These are phyloP conservation scores for Hypoxylon sp. DNA, from an alignment of 2,329 filamentous ascomycete genomes.

Conservation along the genomic window DNA sequence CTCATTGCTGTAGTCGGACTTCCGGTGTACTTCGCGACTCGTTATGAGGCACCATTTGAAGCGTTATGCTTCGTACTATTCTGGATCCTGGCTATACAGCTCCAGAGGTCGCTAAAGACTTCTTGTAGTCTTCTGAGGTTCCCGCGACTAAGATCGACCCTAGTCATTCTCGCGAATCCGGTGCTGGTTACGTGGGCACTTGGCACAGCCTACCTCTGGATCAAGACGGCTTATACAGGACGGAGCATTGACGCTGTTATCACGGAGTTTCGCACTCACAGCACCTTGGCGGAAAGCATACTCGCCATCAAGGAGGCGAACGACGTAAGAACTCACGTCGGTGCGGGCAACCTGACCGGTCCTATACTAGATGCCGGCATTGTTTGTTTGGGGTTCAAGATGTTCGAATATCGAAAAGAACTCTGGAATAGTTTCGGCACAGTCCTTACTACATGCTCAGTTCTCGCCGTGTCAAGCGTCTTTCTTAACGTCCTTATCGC, in stretches of 20 bases:
- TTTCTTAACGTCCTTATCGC: conserved; percentile 51
- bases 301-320: conserved; percentile 33
- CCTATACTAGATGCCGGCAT: conserved; percentile 52
- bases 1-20: conserved; percentile 47
- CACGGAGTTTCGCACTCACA: conserved; percentile 46
- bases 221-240: conserved; percentile 44
- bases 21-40: conserved; percentile 46
- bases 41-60: conserved; percentile 50
- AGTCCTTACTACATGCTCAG: conserved; percentile 47
- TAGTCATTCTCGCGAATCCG: conserved; percentile 50
- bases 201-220: conserved; percentile 51
- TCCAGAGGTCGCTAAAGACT: conserved; percentile 47
- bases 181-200: conserved; percentile 49
- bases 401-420: conserved; percentile 54
- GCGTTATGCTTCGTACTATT: conserved; percentile 48
- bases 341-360: conserved; percentile 50
- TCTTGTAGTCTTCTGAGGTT: conserved; percentile 38
- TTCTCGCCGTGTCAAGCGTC: conserved; percentile 46
- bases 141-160: conserved; percentile 33
- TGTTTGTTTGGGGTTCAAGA: conserved; percentile 52
- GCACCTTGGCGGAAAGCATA: conserved; percentile 46
- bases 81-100: conserved; percentile 49
- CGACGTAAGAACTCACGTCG: conserved; percentile 42
- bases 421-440: conserved; percentile 48
- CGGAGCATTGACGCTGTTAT: conserved; percentile 43